phyloP scores from a whole-genome alignment of 305 asterid species.

The Euphrasia arctica region DNA sequence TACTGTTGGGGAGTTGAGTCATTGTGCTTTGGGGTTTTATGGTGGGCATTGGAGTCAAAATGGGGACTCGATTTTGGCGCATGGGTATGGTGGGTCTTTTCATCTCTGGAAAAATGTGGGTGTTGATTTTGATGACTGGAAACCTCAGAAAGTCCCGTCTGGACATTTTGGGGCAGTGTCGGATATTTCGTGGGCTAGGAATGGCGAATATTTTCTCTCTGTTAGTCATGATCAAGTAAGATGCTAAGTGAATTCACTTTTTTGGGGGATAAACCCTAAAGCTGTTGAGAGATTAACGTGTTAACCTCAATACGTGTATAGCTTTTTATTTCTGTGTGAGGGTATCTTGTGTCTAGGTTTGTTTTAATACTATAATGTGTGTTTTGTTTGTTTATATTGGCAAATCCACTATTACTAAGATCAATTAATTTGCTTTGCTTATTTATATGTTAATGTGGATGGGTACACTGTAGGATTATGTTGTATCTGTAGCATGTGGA shows the following conservation, averaged over 20 bases:
- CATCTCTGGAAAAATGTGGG: conserved; percentile 89
- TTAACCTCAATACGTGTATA: too few relatives aligned
- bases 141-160: conserved; percentile 94
- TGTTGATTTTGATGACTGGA: conserved; percentile 73
- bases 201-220: conserved; percentile 72
- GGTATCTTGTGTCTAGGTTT: not conserved
- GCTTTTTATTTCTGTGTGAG: too few relatives aligned
- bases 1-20: conserved; percentile 93
- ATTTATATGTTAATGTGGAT: not conserved
- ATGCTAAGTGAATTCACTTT: conserved; percentile 14
- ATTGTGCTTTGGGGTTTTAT: conserved; percentile 91
- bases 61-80: conserved; percentile 74
- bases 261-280: not conserved
- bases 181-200: conserved; percentile 81
- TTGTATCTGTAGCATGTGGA: too few relatives aligned
- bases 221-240: conserved; percentile 97
- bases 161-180: conserved; percentile 93
- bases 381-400: too few relatives aligned
- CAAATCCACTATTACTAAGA: too few relatives aligned
- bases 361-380: too few relatives aligned
- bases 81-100: conserved; percentile 98
- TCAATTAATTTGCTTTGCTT: conserved; percentile 3
- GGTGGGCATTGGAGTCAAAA: conserved; percentile 93
- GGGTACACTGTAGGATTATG: too few relatives aligned
- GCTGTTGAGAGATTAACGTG: too few relatives aligned